Percentiles rank a stretch among this genome's conserved stretches.
Conservation (phyloP, 2,329 filamentous ascomycete genomes). For the Diaporthe eres region DNA sequence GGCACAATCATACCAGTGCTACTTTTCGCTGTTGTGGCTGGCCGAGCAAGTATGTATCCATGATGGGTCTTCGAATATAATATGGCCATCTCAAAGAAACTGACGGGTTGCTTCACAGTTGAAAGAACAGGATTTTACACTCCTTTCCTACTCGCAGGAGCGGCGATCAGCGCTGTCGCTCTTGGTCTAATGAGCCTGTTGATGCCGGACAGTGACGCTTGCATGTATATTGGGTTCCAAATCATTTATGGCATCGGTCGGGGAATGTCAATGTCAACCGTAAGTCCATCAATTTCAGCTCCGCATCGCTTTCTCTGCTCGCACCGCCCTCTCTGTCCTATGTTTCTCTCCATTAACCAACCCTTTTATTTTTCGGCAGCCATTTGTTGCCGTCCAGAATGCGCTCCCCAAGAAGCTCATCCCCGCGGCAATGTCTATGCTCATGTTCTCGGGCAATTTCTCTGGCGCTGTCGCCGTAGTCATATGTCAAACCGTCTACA, state of each 20-base stretch:
- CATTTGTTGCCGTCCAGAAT: neutral
- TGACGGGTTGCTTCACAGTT: neutral
- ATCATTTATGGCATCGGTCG: neutral
- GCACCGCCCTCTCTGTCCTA: neutral
- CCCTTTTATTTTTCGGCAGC: neutral
- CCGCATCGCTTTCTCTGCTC: neutral
- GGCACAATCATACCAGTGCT: neutral
- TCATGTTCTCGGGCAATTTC: constrained; percentile 1
- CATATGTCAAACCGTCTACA: neutral
- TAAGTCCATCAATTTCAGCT: neutral
- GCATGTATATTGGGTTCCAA: neutral
- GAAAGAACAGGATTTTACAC: neutral
- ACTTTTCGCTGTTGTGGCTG: neutral
- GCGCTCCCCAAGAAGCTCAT: neutral
- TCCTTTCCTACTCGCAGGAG: neutral
- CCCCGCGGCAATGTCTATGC: neutral
- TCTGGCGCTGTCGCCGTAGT: neutral
- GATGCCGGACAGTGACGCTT: neutral
- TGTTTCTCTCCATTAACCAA: neutral
- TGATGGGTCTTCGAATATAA: neutral
- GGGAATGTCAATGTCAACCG: neutral
- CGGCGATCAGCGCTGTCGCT: neutral
- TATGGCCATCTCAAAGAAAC: neutral
- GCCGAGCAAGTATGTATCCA: neutral
- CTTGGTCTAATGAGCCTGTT: neutral